Evolutionary conservation across 805 yeast genomes (phyloP), one percentile per base, ranked within the genome.

Genomic region (Candida ortonii): DNA sequence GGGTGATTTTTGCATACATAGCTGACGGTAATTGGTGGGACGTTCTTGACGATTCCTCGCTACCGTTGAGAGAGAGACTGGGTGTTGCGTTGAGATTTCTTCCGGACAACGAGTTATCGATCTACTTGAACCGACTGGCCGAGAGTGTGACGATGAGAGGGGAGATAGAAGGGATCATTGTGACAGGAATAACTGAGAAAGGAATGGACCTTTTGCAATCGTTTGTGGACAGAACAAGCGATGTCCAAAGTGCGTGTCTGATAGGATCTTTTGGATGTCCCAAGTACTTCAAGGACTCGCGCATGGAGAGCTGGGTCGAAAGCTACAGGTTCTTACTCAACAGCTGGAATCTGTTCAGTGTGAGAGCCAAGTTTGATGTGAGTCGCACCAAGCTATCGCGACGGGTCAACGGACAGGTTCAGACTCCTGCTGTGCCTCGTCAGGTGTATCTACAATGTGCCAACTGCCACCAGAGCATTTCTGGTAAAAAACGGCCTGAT

Each of bases 1-100:
- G 97, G 27, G 96, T 95, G 0, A 84, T 90, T 1, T 90, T 90
- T 67, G 96, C 96, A 0, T 90, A 80, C 49, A 82, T 90, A 34
- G 88, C 96, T 0, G 96, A 90, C 53, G 84, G 86, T 28, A 93
- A 89, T 45, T 90, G 97, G 97, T 82, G 90, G 80, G 97, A 87
- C 52, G 95, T 90, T 2, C 66, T 90, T 33, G 95, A 87, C 53
- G 97, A 90, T 52, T 78, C 82, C 13, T 82, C 95, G 1, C 68
- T 90, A 25, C 96, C 98, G 0, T 64, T 90, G 25, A 69, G 90
- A 34, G 98, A 90, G 53, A 67, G 96, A 45, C 61, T 90, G 9
- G 97, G 97, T 1, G 90, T 90, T 17, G 97, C 97, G 0, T 65
- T 90, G 16, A 68, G 96, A 30, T 90, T 85, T 49, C 63, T 90